Conservation (phyloP, 2,329 filamentous ascomycete species). For the Venturia effusa region DNA sequence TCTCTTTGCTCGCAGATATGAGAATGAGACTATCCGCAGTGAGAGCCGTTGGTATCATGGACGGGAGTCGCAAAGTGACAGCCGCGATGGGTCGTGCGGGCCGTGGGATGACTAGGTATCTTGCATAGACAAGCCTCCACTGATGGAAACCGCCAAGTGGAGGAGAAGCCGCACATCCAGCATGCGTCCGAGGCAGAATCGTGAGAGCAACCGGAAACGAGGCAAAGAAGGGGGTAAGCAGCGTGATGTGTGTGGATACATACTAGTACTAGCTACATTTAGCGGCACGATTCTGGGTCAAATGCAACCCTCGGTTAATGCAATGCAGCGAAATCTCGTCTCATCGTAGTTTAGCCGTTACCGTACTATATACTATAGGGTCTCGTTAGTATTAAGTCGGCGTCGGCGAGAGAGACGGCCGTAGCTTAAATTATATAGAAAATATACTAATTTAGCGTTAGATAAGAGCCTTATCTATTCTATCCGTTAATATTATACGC, state of each 20-base stretch:
- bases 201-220: background rate
- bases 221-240: background rate
- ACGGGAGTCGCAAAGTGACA: background rate
- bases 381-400: no score
- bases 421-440: no score
- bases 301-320: no score
- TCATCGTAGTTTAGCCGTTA: no score
- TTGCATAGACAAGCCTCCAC: slow-evolving; percentile 3
- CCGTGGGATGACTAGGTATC: background rate
- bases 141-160: background rate
- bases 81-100: background rate
- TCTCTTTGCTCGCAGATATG: background rate
- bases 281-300: no score
- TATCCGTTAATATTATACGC: no score
- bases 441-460: no score
- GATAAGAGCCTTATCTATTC: no score
- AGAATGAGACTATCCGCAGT: background rate
- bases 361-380: no score
- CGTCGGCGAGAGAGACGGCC: no score
- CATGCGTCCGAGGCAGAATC: background rate
- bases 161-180: background rate
- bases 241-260: background rate
- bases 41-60: background rate
- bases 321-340: no score
- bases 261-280: no score